Base-by-base conservation (phyloP, 2,329 filamentous ascomycete genomes). In the Penicillium verrucosum region DNA sequence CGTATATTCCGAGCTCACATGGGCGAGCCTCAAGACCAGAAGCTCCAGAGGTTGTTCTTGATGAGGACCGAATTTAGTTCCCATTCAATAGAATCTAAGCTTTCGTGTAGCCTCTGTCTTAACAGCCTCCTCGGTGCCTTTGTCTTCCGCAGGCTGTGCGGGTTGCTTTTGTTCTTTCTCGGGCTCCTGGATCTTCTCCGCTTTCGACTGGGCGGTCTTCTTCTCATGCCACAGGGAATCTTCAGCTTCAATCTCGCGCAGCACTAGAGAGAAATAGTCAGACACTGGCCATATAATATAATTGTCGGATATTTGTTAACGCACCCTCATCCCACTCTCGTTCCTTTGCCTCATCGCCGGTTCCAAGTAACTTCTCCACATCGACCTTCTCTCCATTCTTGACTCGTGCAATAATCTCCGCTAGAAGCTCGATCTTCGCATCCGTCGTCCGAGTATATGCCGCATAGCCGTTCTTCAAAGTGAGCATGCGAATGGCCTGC, bases 401-500 rank as follows among this genome's bases (percentile, higher is more conserved):
- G 4, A 77, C 66, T 32, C 71, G 76, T 49, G 78, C 76, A 62
- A 80, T 78, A 2, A 79, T 76, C 51, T 96, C 93, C 38, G 84
- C 84, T 57, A 99, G 75, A 30, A 91, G 70, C 3, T 81, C 83
- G 60, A 99, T 89, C 70, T 89, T 88, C 7, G 89, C 86, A 65
- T 96, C 89, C 5, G 92, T 87, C 64, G 86, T 85, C 49, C 92
- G 85, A 68, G 81, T 85, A 66, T 89, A 92, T 10, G 86, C 85
- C 32, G 82, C 80, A 68, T 87, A 89, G 49, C 92, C 87, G 65
- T 89, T 89, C 66, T 87, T 88, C 66, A 97, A 73, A 36, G 86
- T 82, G 68, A 99, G 88, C 81, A 94, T 89, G 68, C 97, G 90
- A 66, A 99, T 97, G 14, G 93, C 90, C 81, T 97, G 96, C 60